phyloP scores from a whole-genome alignment of 2,329 filamentous ascomycete species.

The Phoma sp. region DNA sequence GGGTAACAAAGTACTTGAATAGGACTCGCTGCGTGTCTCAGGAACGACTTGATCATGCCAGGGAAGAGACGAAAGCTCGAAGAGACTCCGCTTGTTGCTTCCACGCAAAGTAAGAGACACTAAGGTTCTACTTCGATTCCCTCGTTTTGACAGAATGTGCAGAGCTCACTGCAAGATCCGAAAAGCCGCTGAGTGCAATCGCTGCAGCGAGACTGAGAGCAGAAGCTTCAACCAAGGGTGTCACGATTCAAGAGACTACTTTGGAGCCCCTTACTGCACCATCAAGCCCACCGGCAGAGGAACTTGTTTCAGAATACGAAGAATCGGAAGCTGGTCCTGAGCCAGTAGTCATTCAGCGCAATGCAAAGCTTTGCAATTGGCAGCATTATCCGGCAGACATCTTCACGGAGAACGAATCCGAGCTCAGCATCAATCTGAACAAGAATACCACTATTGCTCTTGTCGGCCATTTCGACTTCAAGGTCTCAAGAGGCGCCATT shows the following conservation, averaged over 20 bases:
- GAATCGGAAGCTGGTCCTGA: constrained; percentile 28
- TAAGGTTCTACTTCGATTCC: not conserved
- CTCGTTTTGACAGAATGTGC: constrained; percentile 2
- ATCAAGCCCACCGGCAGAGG: constrained; percentile 23
- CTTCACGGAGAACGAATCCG: constrained; percentile 29
- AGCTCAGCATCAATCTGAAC: constrained; percentile 36
- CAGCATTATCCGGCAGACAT: constrained; percentile 30
- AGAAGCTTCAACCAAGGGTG: constrained; percentile 24
- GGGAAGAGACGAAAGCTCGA: constrained; percentile 40
- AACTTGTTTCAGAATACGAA: constrained; percentile 24
- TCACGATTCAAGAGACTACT: constrained; percentile 16
- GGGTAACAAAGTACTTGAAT: not conserved
- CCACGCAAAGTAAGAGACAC: constrained; percentile 16
- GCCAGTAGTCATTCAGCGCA: constrained; percentile 19
- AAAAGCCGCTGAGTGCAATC: constrained; percentile 41
- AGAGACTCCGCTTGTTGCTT: not conserved
- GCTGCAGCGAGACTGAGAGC: constrained; percentile 42
- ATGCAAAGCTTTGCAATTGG: constrained; percentile 43
- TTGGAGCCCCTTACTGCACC: constrained; percentile 23
- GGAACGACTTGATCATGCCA: constrained; percentile 27
- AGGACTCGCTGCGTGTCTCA: not conserved
- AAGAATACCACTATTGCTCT: constrained; percentile 47
- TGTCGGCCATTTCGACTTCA: constrained; percentile 72
- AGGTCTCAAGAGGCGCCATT: constrained; percentile 66
- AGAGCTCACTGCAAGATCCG: constrained; percentile 17